Evolutionary conservation across 805 yeast species (phyloP).

Genomic region (Barnettozyma wickerhamii): DNA sequence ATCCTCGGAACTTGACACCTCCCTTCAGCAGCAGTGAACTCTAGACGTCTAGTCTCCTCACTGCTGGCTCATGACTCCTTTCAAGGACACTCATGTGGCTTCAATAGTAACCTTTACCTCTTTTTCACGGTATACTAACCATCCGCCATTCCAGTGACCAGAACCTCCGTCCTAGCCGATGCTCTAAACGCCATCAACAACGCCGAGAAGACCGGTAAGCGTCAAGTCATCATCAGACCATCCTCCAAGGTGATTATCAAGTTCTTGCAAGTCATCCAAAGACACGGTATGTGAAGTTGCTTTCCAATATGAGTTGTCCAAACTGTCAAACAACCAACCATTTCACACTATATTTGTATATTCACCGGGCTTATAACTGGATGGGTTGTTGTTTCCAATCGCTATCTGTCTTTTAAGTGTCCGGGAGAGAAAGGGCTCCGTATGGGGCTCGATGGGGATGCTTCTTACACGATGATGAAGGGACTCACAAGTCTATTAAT

Average conservation of each 20-base stretch:
- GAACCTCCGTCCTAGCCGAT: conserved; percentile 97
- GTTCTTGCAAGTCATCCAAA: conserved; percentile 95
- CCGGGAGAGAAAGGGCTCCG: conserved; percentile 62
- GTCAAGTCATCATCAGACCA: conserved; percentile 97
- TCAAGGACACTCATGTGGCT: conserved; percentile 43
- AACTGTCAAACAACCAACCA: background rate
- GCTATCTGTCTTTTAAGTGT: conserved; percentile 96
- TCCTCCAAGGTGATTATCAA: conserved; percentile 96
- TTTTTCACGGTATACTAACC: conserved; percentile 13
- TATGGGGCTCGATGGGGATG: conserved; percentile 16
- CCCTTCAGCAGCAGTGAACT: conserved; percentile 20
- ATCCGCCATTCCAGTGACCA: conserved; percentile 54
- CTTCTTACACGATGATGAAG: conserved; percentile 33
- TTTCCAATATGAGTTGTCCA: background rate
- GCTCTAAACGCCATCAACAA: conserved; percentile 97
- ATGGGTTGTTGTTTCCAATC: conserved; percentile 86
- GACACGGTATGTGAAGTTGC: conserved; percentile 89
- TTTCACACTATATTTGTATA: background rate
- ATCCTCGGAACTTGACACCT: conserved; percentile 26
- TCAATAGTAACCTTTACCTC: conserved; percentile 1
- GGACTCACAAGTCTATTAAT: conserved; percentile 1
- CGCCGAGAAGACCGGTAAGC: conserved; percentile 98
- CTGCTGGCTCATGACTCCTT: conserved; percentile 42
- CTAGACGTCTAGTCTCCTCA: background rate
- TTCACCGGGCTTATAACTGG: conserved; percentile 96